Base-by-base conservation (phyloP, 371 early-diverging fungal genomes). In the Haplosporangium sp. region DNA sequence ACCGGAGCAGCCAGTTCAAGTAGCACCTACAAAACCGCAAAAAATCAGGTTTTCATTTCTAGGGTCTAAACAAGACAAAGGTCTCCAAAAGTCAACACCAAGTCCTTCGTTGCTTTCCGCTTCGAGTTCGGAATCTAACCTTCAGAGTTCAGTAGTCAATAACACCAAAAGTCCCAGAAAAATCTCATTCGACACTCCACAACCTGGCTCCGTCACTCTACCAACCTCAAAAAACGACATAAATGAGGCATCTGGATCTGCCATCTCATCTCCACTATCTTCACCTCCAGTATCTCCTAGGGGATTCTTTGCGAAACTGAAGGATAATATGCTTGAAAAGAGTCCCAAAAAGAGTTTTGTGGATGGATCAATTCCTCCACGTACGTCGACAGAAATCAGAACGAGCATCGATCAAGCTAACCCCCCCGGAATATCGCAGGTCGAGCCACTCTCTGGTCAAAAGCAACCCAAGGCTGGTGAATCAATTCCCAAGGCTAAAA, bases 221-320 rank as follows among this genome's bases (percentile, higher is more conserved):
- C 13, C 40, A 2, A 1, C 53, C 37, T 6, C 4, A 3, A 34
- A 35, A 39, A 15, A 42, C 42, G 55, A 64, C 20, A 27, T 37
- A 2, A 62, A 19, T 59, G 48, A 17, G 5, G 20, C 61, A n/a
- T 13, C 27, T 17, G 40, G 20, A 7, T 19, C 40, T 17, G 9
- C 52, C 3, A 1, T 48, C 42, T 56, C 15, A 37, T 61, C 62
- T 11, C 38, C 61, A 3, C 37, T 63, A 1, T 40, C 63, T 2
- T 67, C 71, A 27, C 71, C 75, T 2, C 52, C 39, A 38, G 17
- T 56, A 27, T 71, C 72, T 35, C 76, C 77, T 2, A 62, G 42
- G 7, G 70, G 74, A 5, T 78, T 78, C 61, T 78, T 78, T 48
- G 40, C 78, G 4, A 78, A 67, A 11, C 48, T 78, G n/a, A 75